These are phyloP conservation scores for Cupressus sempervirens DNA, from an alignment of 75 land plant genomes.

Conservation along the genomic window DNA sequence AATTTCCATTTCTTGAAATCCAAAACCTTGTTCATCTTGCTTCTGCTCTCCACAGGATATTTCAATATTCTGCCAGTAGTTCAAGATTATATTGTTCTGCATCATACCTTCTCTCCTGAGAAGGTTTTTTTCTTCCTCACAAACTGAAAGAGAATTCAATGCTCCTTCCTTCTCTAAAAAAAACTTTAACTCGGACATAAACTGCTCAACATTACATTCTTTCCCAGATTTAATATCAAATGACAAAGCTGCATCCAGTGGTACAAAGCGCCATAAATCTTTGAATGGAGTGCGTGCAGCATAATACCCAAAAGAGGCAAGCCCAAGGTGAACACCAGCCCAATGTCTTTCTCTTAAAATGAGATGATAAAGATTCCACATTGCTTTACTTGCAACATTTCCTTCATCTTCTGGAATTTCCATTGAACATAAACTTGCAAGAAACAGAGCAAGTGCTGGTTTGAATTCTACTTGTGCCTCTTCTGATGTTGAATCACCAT, in stretches of 20 bases:
- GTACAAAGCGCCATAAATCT: conserved; percentile 94
- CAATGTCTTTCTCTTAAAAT: conserved; percentile 83
- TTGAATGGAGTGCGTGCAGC: conserved; percentile 71
- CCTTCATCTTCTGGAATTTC: conserved; percentile 55
- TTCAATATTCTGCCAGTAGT: conserved; percentile 16
- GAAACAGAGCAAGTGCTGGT: conserved; percentile 59
- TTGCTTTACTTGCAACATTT: conserved; percentile 34
- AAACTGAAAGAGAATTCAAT: conserved; percentile 15
- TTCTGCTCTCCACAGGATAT: conserved; percentile 8
- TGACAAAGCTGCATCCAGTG: conserved; percentile 85
- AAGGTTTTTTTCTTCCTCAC: conserved; percentile 28
- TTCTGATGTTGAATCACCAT: conserved; percentile 18
- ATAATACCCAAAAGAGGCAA: conserved; percentile 88
- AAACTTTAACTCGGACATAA: conserved; percentile 65
- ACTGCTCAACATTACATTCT: conserved; percentile 42
- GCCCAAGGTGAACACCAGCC: conserved; percentile 69
- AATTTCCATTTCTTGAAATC: conserved; percentile 30
- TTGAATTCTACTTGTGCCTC: conserved; percentile 38
- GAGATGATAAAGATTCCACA: conserved; percentile 69
- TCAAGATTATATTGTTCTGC: conserved; percentile 26
- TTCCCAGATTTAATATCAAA: conserved; percentile 60
- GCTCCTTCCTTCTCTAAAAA: conserved; percentile 79
- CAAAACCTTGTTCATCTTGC: conserved; percentile 11
- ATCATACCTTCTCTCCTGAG: conserved; percentile 44
- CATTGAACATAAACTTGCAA: conserved; percentile 58